Base-by-base conservation (phyloP, 371 early-diverging fungal species). In the Lichtheimia corymbifera region DNA sequence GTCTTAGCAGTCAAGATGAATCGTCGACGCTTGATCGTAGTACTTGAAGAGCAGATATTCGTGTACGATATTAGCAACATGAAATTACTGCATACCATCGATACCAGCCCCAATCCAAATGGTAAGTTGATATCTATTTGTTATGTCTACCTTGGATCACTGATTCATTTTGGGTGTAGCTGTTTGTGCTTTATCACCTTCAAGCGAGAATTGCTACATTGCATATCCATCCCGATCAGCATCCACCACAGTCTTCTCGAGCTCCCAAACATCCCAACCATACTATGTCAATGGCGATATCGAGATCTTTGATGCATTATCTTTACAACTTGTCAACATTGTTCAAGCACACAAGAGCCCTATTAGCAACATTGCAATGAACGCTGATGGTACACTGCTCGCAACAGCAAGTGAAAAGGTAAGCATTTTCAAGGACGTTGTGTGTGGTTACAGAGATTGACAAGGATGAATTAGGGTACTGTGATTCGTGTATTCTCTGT, bases 351-450 rank as follows among this genome's bases (percentile, higher is more conserved):
- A 97, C 70, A 97, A 97, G 75, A 88, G 87, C 17, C 89, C 94
- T 0, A 76, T 97, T 18, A 85, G 91, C 49, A 88, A 85, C 61
- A 76, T 98, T 49, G 80, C 88, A 4, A 96, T 96, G 76, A 95
- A 91, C 74, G 81, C 85, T 20, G 93, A 95, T 40, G 98, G 98
- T 15, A 93, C 93, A 0, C 70, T 95, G 75, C 73, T 97, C 14
- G 98, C 97, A n/a, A 97, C 97, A 1, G 89, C 96, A 7, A 92
- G 93, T 70, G 97, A 97, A 65, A 97, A 96, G 91, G 93, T 87
- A 73, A 54, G 55, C 22, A 22, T 22, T 2, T 22, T 22, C 22
- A 22, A 22, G 2, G 22, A 22, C 2, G 2, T 22, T 22, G 22
- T 22, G 22, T 1, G 2, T 22, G 22, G 2, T 12, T 2, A 62